Evolutionary conservation across 352 stramenopile species (phyloP).

Genomic region (Globisporangium parvum): DNA sequence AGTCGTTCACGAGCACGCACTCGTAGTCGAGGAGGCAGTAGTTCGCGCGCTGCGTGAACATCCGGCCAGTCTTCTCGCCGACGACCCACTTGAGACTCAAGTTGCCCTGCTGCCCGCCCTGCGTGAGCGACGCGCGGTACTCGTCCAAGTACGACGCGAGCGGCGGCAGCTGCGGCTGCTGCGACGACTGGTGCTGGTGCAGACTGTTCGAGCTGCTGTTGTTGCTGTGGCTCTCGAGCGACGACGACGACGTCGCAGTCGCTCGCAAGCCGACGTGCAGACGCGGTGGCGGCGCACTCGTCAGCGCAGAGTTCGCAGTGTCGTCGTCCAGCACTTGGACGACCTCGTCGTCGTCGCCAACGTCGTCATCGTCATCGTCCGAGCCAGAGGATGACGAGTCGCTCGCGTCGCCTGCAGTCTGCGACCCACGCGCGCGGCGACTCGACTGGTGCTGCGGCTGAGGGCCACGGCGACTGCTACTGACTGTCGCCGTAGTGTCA

Average conservation of each 20-base stretch:
- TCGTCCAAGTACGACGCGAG: constrained; percentile 37
- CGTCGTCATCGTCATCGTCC: constrained; percentile 15
- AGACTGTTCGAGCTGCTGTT: neutral
- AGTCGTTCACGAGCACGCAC: constrained; percentile 70
- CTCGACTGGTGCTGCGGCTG: neutral
- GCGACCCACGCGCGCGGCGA: neutral
- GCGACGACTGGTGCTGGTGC: neutral
- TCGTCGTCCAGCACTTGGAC: constrained; percentile 9
- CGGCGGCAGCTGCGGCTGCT: constrained; percentile 6
- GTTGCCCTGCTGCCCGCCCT: constrained; percentile 46
- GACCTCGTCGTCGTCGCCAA: constrained; percentile 13
- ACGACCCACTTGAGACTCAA: constrained; percentile 69
- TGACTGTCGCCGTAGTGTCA: constrained; percentile 2
- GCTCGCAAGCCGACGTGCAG: neutral
- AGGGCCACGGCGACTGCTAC: neutral
- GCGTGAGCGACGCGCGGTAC: constrained; percentile 35
- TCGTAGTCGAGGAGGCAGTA: constrained; percentile 75
- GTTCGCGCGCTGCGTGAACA: constrained; percentile 62
- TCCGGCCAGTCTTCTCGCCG: constrained; percentile 50
- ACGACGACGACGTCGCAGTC: neutral
- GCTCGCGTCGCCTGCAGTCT: constrained; percentile 10
- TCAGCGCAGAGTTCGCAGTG: neutral
- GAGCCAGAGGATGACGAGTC: constrained; percentile 43
- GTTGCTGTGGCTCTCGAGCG: constrained; percentile 6
- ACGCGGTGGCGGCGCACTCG: neutral